Percentiles rank a stretch among this genome's conserved stretches.
Conservation (phyloP, 2,329 filamentous ascomycete genomes). For the Penicillium janthinellum region DNA sequence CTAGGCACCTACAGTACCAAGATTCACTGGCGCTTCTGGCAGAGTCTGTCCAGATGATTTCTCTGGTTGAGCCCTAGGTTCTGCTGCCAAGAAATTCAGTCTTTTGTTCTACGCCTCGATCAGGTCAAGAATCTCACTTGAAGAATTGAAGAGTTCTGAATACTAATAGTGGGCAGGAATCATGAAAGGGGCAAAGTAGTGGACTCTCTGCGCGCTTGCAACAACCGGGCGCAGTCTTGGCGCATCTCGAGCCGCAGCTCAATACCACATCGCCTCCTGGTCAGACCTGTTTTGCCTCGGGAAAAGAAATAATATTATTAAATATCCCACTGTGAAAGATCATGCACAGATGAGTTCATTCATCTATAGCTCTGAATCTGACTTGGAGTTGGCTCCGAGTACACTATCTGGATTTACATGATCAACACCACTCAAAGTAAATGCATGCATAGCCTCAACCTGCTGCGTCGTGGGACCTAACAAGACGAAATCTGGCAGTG, state of each 20-base stretch:
- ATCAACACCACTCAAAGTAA: background rate
- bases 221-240: slow-evolving; percentile 3
- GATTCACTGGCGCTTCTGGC: background rate
- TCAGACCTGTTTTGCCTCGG: background rate
- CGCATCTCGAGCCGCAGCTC: background rate
- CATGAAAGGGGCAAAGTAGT: background rate
- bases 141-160: background rate
- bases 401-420: background rate
- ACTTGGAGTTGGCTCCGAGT: too few relatives aligned
- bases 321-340: too few relatives aligned
- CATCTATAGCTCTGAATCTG: too few relatives aligned
- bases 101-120: background rate
- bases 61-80: background rate
- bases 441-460: background rate
- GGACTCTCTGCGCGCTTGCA: background rate
- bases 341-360: too few relatives aligned
- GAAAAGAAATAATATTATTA: too few relatives aligned
- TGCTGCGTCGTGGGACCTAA: background rate
- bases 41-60: background rate
- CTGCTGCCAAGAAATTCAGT: background rate
- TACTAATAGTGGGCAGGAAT: background rate
- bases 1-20: background rate
- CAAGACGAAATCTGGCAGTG: slow-evolving; percentile 1
- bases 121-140: background rate
- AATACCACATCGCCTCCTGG: background rate